Percentiles rank a stretch among this genome's conserved stretches.
Conservation (phyloP, 169 alveolate species). For the Besnoitia besnoiti region DNA sequence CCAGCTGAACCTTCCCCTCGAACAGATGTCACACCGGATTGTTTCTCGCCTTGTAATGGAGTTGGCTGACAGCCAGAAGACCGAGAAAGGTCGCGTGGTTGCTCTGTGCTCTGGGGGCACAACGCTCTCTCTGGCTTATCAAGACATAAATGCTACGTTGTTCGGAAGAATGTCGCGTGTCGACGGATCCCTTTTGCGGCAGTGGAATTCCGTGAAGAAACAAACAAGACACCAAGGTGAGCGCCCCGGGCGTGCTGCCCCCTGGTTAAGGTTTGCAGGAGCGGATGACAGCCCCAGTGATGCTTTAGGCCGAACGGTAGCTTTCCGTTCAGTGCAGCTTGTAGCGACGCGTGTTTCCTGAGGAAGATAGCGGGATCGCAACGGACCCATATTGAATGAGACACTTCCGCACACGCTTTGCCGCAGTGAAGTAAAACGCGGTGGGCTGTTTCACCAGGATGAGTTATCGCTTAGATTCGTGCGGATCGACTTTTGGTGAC, state of each 20-base stretch:
- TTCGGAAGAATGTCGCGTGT: neutral
- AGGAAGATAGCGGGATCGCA: too few relatives aligned
- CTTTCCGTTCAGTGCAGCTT: neutral
- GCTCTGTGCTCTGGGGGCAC: conserved; percentile 8
- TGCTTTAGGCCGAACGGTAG: neutral
- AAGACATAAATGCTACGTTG: neutral
- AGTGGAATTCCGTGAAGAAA: neutral
- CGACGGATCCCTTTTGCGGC: neutral
- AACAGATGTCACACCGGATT: conserved; percentile 4
- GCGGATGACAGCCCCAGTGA: neutral
- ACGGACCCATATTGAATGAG: too few relatives aligned
- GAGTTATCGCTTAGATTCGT: too few relatives aligned
- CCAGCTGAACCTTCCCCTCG: conserved; percentile 3
- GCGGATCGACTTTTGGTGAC: too few relatives aligned
- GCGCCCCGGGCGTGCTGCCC: neutral
- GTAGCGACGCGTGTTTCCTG: too few relatives aligned
- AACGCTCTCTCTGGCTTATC: neutral
- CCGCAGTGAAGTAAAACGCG: too few relatives aligned
- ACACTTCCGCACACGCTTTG: too few relatives aligned
- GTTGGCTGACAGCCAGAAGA: neutral
- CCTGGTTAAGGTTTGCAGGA: too few relatives aligned
- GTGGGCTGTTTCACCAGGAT: too few relatives aligned
- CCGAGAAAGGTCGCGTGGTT: neutral
- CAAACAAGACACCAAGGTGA: neutral
- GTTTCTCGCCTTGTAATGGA: neutral